Conservation (phyloP, 2,329 filamentous ascomycete species). For the Pseudogymnoascus sp. region DNA sequence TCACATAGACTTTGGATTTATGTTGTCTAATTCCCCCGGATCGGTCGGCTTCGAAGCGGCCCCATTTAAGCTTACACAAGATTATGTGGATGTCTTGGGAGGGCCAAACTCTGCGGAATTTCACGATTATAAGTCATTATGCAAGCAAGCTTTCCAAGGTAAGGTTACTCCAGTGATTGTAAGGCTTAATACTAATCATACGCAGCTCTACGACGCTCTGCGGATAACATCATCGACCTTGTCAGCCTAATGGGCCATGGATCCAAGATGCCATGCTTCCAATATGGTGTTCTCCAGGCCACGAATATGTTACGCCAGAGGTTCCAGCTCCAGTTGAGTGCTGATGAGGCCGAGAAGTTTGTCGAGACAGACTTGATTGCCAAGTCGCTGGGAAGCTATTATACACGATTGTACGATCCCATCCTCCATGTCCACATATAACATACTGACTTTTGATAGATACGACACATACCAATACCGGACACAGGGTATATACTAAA, state of each 20-base stretch:
- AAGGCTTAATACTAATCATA: conserved; percentile 11
- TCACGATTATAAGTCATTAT: conserved; percentile 66
- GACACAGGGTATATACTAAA: conserved; percentile 76
- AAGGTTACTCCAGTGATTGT: conserved; percentile 21
- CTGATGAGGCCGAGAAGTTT: conserved; percentile 71
- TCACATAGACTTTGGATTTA: conserved; percentile 85
- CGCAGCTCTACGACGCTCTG: conserved; percentile 62
- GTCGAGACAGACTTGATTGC: conserved; percentile 71
- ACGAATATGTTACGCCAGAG: conserved; percentile 61
- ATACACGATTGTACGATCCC: conserved; percentile 64
- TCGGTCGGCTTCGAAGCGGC: conserved; percentile 80
- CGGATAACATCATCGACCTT: conserved; percentile 72
- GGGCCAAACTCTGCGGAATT: conserved; percentile 62
- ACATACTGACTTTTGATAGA: conserved; percentile 35
- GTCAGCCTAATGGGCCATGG: conserved; percentile 78
- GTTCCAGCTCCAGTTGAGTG: conserved; percentile 75
- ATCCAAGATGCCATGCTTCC: conserved; percentile 78
- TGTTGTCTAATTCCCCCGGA: conserved; percentile 79
- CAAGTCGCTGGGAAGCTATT: conserved; percentile 80
- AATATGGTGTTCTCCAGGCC: conserved; percentile 62
- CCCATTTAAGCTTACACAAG: conserved; percentile 77
- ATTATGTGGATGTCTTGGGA: conserved; percentile 77
- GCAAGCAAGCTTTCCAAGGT: conserved; percentile 79
- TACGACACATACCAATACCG: conserved; percentile 84
- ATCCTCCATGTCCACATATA: neutral